Conservation (phyloP, 176 grass and related monocot species). For the Raddia distichophylla region DNA sequence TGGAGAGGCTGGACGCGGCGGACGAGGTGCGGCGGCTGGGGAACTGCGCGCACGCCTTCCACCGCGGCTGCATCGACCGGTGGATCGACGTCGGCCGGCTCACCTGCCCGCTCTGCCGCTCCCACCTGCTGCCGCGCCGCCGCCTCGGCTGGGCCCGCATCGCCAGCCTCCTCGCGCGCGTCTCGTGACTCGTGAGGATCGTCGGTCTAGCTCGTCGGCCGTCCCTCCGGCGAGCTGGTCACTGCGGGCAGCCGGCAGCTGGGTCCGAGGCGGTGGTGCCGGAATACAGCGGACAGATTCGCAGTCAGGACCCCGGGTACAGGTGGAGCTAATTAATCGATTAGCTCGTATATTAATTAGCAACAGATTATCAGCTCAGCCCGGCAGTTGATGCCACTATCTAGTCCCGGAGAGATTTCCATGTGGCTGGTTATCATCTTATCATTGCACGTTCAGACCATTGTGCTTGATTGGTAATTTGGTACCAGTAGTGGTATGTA, state of each 20-base stretch:
- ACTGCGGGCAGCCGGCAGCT: neutral
- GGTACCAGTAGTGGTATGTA: no score
- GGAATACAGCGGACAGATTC: conserved; percentile 25
- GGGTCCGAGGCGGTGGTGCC: neutral
- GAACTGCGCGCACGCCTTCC: conserved; percentile 74
- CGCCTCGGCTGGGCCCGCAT: conserved; percentile 27
- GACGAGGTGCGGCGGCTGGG: conserved; percentile 67
- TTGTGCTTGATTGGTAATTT: neutral
- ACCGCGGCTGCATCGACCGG: conserved; percentile 71
- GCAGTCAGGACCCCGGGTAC: neutral
- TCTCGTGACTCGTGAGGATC: neutral
- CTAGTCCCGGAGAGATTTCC: neutral
- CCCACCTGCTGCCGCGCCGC: conserved; percentile 45
- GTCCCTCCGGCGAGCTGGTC: neutral
- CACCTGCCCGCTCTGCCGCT: conserved; percentile 71
- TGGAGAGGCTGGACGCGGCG: conserved; percentile 49
- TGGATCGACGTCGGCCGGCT: conserved; percentile 71
- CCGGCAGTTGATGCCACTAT: neutral
- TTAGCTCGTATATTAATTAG: conserved; percentile 4
- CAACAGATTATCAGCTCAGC: neutral
- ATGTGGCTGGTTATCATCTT: neutral
- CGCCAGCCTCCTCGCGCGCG: conserved; percentile 28
- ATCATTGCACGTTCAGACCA: no score
- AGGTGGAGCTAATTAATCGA: neutral
- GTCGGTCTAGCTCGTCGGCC: neutral